Percentiles rank a stretch among this genome's conserved stretches.
Evolutionary conservation across 2,329 filamentous ascomycete species (phyloP).

Genomic region (Fusarium gaditjirri): DNA sequence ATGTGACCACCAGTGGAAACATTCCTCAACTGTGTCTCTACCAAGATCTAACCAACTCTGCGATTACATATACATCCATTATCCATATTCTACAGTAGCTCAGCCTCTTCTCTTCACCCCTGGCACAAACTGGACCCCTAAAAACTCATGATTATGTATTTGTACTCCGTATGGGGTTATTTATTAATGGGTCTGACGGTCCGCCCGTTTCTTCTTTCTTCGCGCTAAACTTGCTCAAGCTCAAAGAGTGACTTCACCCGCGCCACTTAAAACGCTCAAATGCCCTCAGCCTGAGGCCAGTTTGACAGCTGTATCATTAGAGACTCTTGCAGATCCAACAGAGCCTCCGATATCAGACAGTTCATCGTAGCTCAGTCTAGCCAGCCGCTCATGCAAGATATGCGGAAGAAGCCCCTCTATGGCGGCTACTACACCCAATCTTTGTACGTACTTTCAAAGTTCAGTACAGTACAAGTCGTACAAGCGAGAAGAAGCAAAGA

Average conservation of each 20-base stretch:
- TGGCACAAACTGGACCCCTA: conserved; percentile 35
- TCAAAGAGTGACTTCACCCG: conserved; percentile 27
- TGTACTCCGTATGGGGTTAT: not conserved
- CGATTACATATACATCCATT: not conserved
- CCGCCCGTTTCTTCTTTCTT: conserved; percentile 32
- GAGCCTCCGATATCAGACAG: not conserved
- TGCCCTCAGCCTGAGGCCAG: not conserved
- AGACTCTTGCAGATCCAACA: not conserved
- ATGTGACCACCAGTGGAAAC: not conserved
- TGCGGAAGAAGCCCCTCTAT: conserved; percentile 7
- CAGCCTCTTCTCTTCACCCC: conserved; percentile 1
- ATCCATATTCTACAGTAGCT: not conserved
- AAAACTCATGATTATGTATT: not conserved
- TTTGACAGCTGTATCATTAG: not conserved
- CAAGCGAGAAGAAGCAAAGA: conserved; percentile 3
- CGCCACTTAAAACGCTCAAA: conserved; percentile 33
- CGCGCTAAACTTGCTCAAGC: conserved; percentile 34
- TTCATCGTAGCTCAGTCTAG: not conserved
- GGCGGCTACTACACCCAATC: conserved; percentile 9
- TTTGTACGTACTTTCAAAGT: not conserved
- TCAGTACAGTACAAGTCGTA: not conserved
- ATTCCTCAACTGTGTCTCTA: not conserved
- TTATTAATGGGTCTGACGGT: conserved; percentile 27
- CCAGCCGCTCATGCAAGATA: not conserved
- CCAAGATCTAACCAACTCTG: not conserved